These are phyloP conservation scores for Fusarium sp. DNA, from an alignment of 2,329 filamentous ascomycete species.

Conservation along the genomic window DNA sequence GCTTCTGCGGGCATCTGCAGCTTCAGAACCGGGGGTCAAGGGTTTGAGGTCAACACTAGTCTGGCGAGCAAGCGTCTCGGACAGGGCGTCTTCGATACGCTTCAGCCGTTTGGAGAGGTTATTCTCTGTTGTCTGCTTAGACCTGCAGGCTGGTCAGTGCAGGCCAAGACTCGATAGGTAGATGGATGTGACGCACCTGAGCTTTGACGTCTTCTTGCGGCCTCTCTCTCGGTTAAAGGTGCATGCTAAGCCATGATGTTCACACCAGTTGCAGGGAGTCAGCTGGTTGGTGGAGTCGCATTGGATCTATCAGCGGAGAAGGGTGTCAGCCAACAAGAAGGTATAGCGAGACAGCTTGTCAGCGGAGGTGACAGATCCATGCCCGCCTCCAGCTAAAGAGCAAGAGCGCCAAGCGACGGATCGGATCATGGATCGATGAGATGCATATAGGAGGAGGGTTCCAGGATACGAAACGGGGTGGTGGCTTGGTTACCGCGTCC, in stretches of 20 bases:
- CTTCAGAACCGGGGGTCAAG: constrained; percentile 8
- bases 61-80: constrained; percentile 26
- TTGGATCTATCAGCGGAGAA: constrained; percentile 26
- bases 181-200: constrained; percentile 25
- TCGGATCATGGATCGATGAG: constrained; percentile 6
- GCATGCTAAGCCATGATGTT: constrained; percentile 37
- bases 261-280: constrained; percentile 38
- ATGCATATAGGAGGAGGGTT: neutral
- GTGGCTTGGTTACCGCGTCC: neutral
- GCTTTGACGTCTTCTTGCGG: constrained; percentile 27
- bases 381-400: neutral
- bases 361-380: neutral
- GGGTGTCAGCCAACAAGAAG: constrained; percentile 6
- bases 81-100: constrained; percentile 36
- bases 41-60: neutral
- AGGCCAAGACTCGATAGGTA: neutral
- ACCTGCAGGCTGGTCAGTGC: constrained; percentile 6
- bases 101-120: constrained; percentile 35
- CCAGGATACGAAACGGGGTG: neutral
- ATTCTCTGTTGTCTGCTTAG: constrained; percentile 26
- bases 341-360: neutral
- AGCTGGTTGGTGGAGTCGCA: constrained; percentile 25
- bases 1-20: neutral
- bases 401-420: constrained; percentile 10
- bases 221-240: constrained; percentile 42